phyloP scores from a whole-genome alignment of 2,329 filamentous ascomycete species.

The Sarocladium brachiariae region DNA sequence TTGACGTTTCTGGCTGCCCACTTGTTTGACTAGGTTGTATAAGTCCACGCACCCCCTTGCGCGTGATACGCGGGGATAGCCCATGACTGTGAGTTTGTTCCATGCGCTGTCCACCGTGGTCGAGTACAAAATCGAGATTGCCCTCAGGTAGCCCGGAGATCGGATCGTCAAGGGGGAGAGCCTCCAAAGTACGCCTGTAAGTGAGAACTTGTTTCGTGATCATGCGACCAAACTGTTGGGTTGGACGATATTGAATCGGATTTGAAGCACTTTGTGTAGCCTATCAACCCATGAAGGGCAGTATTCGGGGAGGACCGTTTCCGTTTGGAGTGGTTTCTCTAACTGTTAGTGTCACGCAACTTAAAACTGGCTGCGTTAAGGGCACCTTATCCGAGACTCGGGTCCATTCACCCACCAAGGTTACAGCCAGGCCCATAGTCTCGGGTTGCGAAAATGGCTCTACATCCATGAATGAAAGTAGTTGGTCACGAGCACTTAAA shows the following conservation, averaged over 20 bases:
- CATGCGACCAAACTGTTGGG: neutral
- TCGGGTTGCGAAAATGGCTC: too few species aligned
- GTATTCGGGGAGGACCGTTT: too few species aligned
- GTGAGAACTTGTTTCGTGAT: neutral
- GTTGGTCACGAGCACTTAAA: too few species aligned
- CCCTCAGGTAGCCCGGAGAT: neutral
- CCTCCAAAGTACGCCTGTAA: neutral
- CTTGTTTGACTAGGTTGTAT: neutral
- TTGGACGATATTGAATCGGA: neutral
- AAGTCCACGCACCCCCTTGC: neutral
- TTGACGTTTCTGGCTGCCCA: neutral
- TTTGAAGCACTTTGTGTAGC: too few species aligned
- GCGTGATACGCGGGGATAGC: neutral
- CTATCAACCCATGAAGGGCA: too few species aligned
- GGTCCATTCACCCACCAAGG: too few species aligned
- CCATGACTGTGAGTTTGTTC: neutral
- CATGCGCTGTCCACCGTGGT: neutral
- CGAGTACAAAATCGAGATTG: conserved; percentile 4
- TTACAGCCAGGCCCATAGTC: too few species aligned
- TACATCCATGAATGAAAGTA: too few species aligned
- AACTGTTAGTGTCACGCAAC: too few species aligned
- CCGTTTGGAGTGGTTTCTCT: too few species aligned
- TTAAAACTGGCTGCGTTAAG: too few species aligned
- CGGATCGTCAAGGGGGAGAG: conserved; percentile 1
- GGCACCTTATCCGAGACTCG: too few species aligned